Evolutionary conservation across 2,329 filamentous ascomycete species (phyloP).

Genomic region (Aureobasidium musti): DNA sequence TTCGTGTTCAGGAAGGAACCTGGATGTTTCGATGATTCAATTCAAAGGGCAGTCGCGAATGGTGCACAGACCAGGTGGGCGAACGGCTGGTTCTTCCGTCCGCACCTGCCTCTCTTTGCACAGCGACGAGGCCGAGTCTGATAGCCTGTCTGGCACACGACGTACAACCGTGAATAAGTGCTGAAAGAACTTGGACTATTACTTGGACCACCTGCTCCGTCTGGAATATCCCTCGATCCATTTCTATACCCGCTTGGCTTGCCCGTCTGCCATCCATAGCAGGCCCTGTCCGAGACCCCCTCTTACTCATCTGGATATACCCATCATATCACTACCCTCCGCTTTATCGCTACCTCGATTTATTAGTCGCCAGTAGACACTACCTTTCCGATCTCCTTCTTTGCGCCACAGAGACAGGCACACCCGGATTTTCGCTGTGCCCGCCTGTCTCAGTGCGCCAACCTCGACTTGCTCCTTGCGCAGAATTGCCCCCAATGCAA

Average conservation of each 20-base stretch:
- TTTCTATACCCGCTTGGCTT: neutral
- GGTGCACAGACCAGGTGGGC: neutral
- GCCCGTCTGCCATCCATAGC: neutral
- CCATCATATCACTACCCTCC: neutral
- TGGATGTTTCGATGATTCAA: neutral
- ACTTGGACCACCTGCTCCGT: neutral
- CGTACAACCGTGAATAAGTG: conserved; percentile 1
- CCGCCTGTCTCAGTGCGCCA: conserved; percentile 28
- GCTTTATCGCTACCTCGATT: neutral
- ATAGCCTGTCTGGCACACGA: conserved; percentile 13
- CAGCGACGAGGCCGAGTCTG: conserved; percentile 8
- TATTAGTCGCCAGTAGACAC: neutral
- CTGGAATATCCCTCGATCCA: neutral
- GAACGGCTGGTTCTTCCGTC: conserved; percentile 7
- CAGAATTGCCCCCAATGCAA: conserved; percentile 23
- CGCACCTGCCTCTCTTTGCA: conserved; percentile 19
- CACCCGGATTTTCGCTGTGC: conserved; percentile 22
- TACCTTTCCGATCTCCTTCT: neutral
- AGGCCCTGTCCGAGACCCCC: conserved; percentile 12
- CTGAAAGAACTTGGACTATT: neutral
- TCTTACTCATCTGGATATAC: conserved; percentile 6
- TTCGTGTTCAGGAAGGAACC: neutral
- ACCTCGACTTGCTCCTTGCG: neutral
- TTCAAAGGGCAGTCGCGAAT: neutral
- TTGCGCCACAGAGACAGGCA: conserved; percentile 27